Base-by-base conservation (phyloP, 1,284 basidiomycete genomes). In the Caloboletus firmus region DNA sequence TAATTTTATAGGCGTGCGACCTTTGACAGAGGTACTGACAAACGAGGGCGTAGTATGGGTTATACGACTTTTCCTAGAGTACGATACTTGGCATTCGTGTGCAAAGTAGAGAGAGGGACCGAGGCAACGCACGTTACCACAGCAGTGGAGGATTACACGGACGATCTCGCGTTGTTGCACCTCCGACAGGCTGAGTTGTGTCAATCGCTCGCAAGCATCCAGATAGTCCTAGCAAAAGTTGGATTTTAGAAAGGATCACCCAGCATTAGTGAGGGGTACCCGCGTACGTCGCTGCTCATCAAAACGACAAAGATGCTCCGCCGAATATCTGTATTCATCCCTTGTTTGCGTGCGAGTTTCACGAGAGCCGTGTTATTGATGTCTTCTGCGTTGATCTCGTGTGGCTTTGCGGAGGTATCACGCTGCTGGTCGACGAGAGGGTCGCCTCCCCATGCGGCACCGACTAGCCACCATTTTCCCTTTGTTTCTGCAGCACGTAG, bases 381-480 rank as follows among this genome's bases (percentile, higher is more conserved):
- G 63, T 75, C 63, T 7, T 68, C 62, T 4, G 56, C 59, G 10
- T 65, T 57, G 37, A 55, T 57, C 26, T 60, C 60, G 32, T 56
- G 54, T 22, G 55, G 60, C 57, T 58, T 54, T 54, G 60, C 62
- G 55, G 70, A 54, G 20, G 66, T 51, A 39, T 74, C 64, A 13
- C 71, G 75, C 59, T 82, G 78, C 47, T 77, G 81, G 54, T 94
- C 90, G 24, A 88, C 78, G 1, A 98, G 79, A 3, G 93, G 93
- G 65, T 98, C 89, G 1, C 96, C 96, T 28, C 83, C 82, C 96
- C 96, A 99, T 1, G 93, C 96, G 0, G 96, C 93, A 26, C 96
- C 97, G 35, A 98, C 92, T 2, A 98, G 79, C 97, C 97, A 99
- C 97, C 97, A 99, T 74, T 96, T 97, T 3, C 97, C 97, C 65